Evolutionary conservation across 2,329 filamentous ascomycete species (phyloP).

Genomic region (Aspergillus fructus): DNA sequence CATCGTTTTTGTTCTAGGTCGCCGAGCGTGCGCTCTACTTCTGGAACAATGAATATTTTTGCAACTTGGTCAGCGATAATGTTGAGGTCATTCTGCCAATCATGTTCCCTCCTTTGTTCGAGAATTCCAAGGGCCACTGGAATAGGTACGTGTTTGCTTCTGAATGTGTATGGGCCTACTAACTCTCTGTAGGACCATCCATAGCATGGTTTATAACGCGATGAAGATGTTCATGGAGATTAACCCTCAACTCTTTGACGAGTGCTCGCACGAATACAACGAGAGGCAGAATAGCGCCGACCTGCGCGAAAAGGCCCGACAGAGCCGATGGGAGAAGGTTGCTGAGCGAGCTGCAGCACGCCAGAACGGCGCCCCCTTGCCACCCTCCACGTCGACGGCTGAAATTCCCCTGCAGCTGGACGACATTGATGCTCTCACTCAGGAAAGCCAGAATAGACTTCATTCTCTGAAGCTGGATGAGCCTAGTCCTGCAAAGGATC

Average conservation of each 20-base stretch:
- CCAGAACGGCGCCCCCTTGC: constrained; percentile 49
- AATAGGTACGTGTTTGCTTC: constrained; percentile 68
- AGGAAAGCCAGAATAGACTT: constrained; percentile 82
- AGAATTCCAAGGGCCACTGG: constrained; percentile 99
- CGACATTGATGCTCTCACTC: constrained; percentile 74
- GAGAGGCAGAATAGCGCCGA: constrained; percentile 91
- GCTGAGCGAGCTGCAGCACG: constrained; percentile 74
- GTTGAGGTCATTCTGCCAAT: constrained; percentile 98
- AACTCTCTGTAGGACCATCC: constrained; percentile 74
- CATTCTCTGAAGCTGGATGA: constrained; percentile 89
- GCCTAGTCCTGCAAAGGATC: constrained; percentile 51
- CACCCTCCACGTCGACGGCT: constrained; percentile 37
- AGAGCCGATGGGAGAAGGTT: constrained; percentile 86
- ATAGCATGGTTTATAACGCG: constrained; percentile 99
- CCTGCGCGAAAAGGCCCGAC: constrained; percentile 76
- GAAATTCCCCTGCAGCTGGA: constrained; percentile 54
- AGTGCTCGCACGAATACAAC: constrained; percentile 97
- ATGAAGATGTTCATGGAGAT: constrained; percentile 99
- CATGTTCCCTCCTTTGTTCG: constrained; percentile 97
- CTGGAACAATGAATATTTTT: constrained; percentile 99
- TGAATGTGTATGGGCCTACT: constrained; percentile 24
- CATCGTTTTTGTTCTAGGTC: constrained; percentile 55
- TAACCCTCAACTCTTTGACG: constrained; percentile 96
- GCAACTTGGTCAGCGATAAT: constrained; percentile 97
- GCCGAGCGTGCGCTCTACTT: constrained; percentile 97